A percentile compares a stretch with the other conserved stretches of the same genome.
phyloP scores from a whole-genome alignment of 1,284 basidiomycete genomes.

The Farysia itapuensis region DNA sequence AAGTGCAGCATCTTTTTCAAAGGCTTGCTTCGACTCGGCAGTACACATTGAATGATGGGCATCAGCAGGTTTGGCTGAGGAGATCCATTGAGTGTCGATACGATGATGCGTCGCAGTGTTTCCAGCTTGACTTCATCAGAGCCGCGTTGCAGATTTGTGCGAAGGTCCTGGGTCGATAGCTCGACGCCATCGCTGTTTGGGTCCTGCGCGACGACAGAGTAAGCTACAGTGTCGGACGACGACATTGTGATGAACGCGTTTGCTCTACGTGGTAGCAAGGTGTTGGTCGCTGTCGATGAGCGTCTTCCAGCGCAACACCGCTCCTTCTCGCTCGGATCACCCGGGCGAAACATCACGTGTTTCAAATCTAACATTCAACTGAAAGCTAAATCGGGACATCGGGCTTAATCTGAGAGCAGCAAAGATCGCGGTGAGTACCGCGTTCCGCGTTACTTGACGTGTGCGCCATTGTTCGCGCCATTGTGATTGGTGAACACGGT shows the following conservation, averaged over 20 bases:
- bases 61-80: conserved; percentile 86
- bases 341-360: not conserved
- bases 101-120: conserved; percentile 91
- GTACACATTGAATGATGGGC: conserved; percentile 97
- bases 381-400: too few relatives aligned
- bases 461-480: too few relatives aligned
- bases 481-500: too few relatives aligned
- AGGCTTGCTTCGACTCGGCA: conserved; percentile 93
- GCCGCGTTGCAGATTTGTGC: conserved; percentile 86
- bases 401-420: too few relatives aligned
- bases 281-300: not conserved
- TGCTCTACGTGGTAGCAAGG: not conserved
- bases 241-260: conserved; percentile 23
- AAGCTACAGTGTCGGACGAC: conserved; percentile 39
- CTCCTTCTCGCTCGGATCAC: conserved; percentile 31
- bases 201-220: conserved; percentile 41
- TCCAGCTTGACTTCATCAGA: conserved; percentile 97
- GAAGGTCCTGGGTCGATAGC: conserved; percentile 68
- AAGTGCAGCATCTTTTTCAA: conserved; percentile 97
- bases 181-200: conserved; percentile 39
- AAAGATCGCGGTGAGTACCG: too few relatives aligned
- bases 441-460: too few relatives aligned
- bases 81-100: conserved; percentile 93
- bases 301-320: not conserved
- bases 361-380: too few relatives aligned